These are phyloP conservation scores for Caloboletus firmus DNA, from an alignment of 1,284 basidiomycete genomes.

Conservation along the genomic window DNA sequence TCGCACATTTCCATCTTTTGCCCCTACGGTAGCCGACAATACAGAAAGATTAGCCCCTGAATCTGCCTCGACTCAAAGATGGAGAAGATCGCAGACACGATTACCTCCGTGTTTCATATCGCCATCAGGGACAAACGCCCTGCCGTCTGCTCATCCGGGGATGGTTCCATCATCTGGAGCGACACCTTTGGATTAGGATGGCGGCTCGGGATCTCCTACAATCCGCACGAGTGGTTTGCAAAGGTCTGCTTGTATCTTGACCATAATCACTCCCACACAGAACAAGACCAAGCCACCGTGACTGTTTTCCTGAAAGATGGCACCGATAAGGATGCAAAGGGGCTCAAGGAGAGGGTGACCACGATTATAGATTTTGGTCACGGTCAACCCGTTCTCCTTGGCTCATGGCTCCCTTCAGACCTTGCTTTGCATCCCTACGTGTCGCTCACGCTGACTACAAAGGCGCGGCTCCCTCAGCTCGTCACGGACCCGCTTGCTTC, in stretches of 20 bases:
- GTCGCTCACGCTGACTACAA: constrained; percentile 23
- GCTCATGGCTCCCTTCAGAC: constrained; percentile 22
- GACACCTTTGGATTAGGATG: constrained; percentile 33
- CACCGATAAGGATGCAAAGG: constrained; percentile 2
- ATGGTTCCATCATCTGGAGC: constrained; percentile 21
- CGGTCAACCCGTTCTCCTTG: constrained; percentile 24
- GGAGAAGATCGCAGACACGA: constrained; percentile 31
- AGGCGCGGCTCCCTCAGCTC: constrained; percentile 10
- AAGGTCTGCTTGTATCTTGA: constrained; percentile 31
- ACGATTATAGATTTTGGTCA: constrained; percentile 30
- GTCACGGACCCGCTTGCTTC: constrained; percentile 20
- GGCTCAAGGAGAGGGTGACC: constrained; percentile 12
- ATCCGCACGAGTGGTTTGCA: constrained; percentile 23
- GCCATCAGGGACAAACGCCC: constrained; percentile 24
- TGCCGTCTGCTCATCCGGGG: constrained; percentile 11
- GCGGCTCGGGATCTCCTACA: constrained; percentile 29
- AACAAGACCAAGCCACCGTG: constrained; percentile 23
- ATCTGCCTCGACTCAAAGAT: constrained; percentile 2
- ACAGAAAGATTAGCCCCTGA: not conserved
- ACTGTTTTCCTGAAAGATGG: constrained; percentile 11
- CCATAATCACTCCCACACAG: constrained; percentile 24
- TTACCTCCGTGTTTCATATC: constrained; percentile 30
- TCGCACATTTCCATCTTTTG: not conserved
- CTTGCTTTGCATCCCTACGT: constrained; percentile 25
- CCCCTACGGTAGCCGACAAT: not conserved